phyloP scores from a whole-genome alignment of 2,329 filamentous ascomycete species.

The Diaporthe velutina region DNA sequence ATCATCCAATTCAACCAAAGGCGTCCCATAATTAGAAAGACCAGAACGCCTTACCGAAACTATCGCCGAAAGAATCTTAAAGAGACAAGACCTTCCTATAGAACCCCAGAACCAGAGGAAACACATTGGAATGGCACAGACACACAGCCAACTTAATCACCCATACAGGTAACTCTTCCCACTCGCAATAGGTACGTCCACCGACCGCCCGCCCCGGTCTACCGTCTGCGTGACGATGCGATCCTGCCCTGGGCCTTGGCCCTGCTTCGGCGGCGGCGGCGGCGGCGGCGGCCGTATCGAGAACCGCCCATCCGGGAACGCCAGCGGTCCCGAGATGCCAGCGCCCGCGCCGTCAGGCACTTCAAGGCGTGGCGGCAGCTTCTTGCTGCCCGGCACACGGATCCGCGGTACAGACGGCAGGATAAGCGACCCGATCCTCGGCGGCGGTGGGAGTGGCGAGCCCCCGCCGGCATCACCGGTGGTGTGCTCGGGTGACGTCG shows the following conservation, averaged over 20 bases:
- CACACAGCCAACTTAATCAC: conserved; percentile 29
- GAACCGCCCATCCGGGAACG: conserved; percentile 37
- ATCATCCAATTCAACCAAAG: background rate
- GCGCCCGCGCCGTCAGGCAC: conserved; percentile 41
- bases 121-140: background rate
- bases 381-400: conserved; percentile 57
- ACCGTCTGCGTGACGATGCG: conserved; percentile 40
- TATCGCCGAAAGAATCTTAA: too few species aligned
- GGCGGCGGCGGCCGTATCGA: conserved; percentile 34
- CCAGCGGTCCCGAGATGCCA: conserved; percentile 49
- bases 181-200: conserved; percentile 50
- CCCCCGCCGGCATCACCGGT: conserved; percentile 18
- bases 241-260: background rate
- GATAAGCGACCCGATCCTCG: conserved; percentile 49
- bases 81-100: background rate
- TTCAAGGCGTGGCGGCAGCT: conserved; percentile 48
- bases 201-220: background rate
- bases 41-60: conserved; percentile 19
- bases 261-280: too few species aligned
- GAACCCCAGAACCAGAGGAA: background rate
- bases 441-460: conserved; percentile 45
- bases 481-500: conserved; percentile 10
- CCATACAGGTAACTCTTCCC: conserved; percentile 54
- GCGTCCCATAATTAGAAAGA: background rate
- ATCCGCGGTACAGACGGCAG: conserved; percentile 56